These are phyloP conservation scores for Cyberlindnera mrakii DNA, from an alignment of 805 yeast species.

Conservation along the genomic window DNA sequence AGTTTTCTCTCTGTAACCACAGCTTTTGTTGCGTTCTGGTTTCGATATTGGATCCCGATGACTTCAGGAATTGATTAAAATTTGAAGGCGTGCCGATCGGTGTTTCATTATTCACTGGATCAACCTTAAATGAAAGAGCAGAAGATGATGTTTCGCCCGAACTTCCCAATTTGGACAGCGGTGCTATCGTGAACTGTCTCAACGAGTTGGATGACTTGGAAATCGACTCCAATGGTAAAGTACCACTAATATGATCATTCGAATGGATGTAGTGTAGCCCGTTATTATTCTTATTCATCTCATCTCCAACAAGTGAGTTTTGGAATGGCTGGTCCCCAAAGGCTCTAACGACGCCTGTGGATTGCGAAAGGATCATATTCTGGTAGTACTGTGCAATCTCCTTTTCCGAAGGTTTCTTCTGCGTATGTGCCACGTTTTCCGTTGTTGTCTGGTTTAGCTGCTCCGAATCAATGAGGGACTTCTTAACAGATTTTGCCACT, in stretches of 20 bases:
- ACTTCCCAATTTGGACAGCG: conserved; percentile 5
- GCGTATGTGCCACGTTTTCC: conserved; percentile 1
- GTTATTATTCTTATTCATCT: conserved; percentile 6
- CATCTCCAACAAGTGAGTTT: conserved; percentile 19
- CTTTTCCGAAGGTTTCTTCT: conserved; percentile 3
- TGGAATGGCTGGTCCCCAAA: conserved; percentile 28
- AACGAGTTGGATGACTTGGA: conserved; percentile 18
- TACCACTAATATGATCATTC: conserved; percentile 22
- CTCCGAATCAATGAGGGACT: conserved; percentile 10
- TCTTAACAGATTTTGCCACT: neutral
- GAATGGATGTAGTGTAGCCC: conserved; percentile 22
- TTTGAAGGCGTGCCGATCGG: conserved; percentile 26
- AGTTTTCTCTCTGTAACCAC: conserved; percentile 78
- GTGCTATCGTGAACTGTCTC: conserved; percentile 20
- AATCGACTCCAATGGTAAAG: conserved; percentile 6
- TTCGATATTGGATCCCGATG: conserved; percentile 36
- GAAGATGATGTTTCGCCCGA: conserved; percentile 18
- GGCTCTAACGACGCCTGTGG: conserved; percentile 43
- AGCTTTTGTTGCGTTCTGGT: conserved; percentile 79
- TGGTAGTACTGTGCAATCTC: conserved; percentile 30
- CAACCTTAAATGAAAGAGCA: conserved; percentile 19
- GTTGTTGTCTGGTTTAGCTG: conserved; percentile 4
- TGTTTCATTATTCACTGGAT: conserved; percentile 11
- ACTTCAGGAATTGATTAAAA: conserved; percentile 35
- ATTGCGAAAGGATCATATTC: conserved; percentile 43